Percentiles rank a stretch among this genome's conserved stretches.
phyloP scores from a whole-genome alignment of 2,329 filamentous ascomycete species.

The Aspergillus proliferans region DNA sequence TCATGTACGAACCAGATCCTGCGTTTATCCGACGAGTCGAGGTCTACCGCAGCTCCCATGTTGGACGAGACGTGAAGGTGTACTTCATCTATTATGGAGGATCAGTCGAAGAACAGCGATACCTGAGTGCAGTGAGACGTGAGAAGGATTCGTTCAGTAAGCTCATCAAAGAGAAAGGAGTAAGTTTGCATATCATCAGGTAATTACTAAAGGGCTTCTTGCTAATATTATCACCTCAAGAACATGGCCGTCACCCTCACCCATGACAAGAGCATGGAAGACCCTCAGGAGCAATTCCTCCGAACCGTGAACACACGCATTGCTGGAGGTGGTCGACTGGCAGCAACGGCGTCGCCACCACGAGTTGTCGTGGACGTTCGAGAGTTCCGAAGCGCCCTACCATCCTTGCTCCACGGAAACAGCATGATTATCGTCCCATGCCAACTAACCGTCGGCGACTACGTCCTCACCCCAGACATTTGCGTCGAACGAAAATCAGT shows the following conservation, averaged over 20 bases:
- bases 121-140: constrained; percentile 78
- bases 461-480: constrained; percentile 83
- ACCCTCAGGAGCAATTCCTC: constrained; percentile 85
- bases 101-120: constrained; percentile 92
- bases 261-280: constrained; percentile 63
- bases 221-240: constrained; percentile 19
- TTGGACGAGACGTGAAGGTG: constrained; percentile 77
- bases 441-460: constrained; percentile 94
- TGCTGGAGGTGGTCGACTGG: constrained; percentile 79
- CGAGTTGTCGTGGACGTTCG: constrained; percentile 92
- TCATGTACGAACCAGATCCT: constrained; percentile 97
- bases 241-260: constrained; percentile 87
- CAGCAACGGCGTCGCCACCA: constrained; percentile 78
- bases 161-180: constrained; percentile 84
- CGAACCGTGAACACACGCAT: constrained; percentile 95
- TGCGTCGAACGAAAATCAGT: constrained; percentile 94
- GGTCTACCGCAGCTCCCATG: constrained; percentile 91
- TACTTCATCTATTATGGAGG: constrained; percentile 97
- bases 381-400: constrained; percentile 88
- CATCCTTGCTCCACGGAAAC: constrained; percentile 82
- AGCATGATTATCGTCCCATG: constrained; percentile 86
- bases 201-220: neutral
- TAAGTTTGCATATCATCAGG: constrained; percentile 22
- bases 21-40: constrained; percentile 92
- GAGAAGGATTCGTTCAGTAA: constrained; percentile 96